These are phyloP conservation scores for Lipomyces lipofer DNA, from an alignment of 805 yeast genomes.

Conservation along the genomic window DNA sequence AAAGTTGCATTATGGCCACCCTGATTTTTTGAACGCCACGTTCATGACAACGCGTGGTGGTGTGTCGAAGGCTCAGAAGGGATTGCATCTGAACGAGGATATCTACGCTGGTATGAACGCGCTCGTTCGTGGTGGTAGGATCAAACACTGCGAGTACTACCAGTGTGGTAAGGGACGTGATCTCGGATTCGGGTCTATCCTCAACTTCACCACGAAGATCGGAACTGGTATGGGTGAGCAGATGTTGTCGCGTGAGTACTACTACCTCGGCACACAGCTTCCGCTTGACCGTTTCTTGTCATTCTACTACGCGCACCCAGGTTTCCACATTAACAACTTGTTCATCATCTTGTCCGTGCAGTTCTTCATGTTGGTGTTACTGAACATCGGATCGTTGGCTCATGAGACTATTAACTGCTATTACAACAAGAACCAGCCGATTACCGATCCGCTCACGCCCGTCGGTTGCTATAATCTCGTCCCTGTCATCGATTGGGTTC, in stretches of 20 bases:
- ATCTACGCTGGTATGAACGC: slow-evolving; percentile 96
- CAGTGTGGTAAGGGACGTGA: slow-evolving; percentile 98
- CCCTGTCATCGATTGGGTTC: slow-evolving; percentile 90
- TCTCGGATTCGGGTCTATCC: slow-evolving; percentile 86
- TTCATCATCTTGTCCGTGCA: slow-evolving; percentile 87
- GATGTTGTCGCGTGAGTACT: slow-evolving; percentile 85
- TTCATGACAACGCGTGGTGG: slow-evolving; percentile 97
- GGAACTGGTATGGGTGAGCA: slow-evolving; percentile 99
- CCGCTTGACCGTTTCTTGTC: slow-evolving; percentile 89
- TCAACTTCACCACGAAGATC: slow-evolving; percentile 91
- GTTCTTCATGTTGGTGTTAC: slow-evolving; percentile 74
- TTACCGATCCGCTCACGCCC: slow-evolving; percentile 72
- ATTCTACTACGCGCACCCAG: slow-evolving; percentile 95
- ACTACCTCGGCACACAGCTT: slow-evolving; percentile 82
- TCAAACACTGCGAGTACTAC: slow-evolving; percentile 91
- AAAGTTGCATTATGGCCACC: slow-evolving; percentile 93
- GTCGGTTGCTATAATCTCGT: slow-evolving; percentile 80
- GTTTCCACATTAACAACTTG: slow-evolving; percentile 88
- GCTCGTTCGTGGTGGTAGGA: slow-evolving; percentile 83
- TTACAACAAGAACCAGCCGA: slow-evolving; percentile 65
- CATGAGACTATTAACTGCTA: slow-evolving; percentile 71
- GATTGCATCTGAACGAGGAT: slow-evolving; percentile 90
- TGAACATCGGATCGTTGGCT: slow-evolving; percentile 75
- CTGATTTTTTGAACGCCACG: slow-evolving; percentile 86
- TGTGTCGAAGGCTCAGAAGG: slow-evolving; percentile 90